Base-by-base conservation (phyloP, 148 eudicot species). In the Arbutus unedo region DNA sequence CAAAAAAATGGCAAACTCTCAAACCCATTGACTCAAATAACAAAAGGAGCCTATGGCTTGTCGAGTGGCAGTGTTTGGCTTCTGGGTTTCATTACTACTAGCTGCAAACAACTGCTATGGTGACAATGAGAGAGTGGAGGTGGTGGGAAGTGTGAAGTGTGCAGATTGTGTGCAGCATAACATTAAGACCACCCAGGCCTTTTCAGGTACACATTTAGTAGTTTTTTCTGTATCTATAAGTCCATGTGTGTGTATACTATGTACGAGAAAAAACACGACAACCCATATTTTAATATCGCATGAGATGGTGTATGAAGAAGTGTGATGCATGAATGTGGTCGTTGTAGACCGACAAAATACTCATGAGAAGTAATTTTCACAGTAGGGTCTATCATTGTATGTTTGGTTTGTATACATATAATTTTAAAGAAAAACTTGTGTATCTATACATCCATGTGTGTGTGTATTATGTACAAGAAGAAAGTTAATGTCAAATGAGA, bases 121-220 rank as follows among this genome's bases (percentile, higher is more conserved):
- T 38, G 51, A 68, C 56, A 80, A 83, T 43, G 66, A 50, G 15
- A 66, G 77, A 13, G 82, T 80, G 9, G 82, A 83, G 80, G 86
- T 87, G 15, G 82, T 87, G 47, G 89, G 87, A 21, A 13, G 41
- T 44, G 84, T 64, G 57, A 82, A 87, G 83, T 87, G 89, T 81
- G 75, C 73, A 45, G 87, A 87, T 68, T 87, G 89, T 45, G 45
- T 44, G 25, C 71, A 81, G 19, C 72, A 62, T 45, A 83, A 80
- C 60, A 75, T 82, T 44, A 79, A 85, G 82, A 57, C 77, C 45
- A 82, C 79, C 67, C 87, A 70, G 47, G 83, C 87, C 31, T 82
- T 82, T 70, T 80, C 83, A 82, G 89, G 87, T 84, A 48, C 10
- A 1, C 9, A 1, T 18, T 18, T 5, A n/a, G n/a, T 31, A 31